Conservation (phyloP, 805 yeast species). For the Wickerhamomyces xylosicus region DNA sequence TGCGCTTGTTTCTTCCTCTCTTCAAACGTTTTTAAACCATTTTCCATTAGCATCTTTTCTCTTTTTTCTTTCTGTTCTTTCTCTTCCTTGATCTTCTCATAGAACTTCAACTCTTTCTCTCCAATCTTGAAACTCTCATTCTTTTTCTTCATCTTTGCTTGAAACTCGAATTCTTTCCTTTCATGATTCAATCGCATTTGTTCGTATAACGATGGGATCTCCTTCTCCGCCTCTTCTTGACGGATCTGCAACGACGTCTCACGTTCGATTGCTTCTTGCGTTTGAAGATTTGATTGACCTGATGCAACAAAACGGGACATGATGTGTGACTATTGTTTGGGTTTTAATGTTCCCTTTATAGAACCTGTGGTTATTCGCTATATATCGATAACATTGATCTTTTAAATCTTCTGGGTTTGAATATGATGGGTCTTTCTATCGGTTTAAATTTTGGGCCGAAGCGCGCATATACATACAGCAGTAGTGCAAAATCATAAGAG, state of each 20-base stretch:
- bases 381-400: too few relatives aligned
- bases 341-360: not conserved
- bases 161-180: constrained; percentile 14
- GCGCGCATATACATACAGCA: too few relatives aligned
- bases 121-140: constrained; percentile 14
- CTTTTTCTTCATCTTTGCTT: constrained; percentile 14
- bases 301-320: constrained; percentile 21
- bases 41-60: constrained; percentile 14
- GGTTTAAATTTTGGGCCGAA: too few relatives aligned
- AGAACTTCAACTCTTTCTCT: constrained; percentile 13
- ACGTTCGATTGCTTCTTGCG: constrained; percentile 11
- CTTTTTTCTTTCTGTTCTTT: constrained; percentile 9
- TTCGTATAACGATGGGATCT: constrained; percentile 16
- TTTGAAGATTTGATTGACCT: constrained; percentile 16
- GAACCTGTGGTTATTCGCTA: too few relatives aligned
- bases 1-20: constrained; percentile 8
- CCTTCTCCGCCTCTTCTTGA: constrained; percentile 14
- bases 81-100: constrained; percentile 7
- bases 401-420: too few relatives aligned
- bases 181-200: constrained; percentile 19
- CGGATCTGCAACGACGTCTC: constrained; percentile 10
- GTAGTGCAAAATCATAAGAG: too few relatives aligned
- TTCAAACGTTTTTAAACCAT: constrained; percentile 12
- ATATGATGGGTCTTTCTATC: too few relatives aligned
- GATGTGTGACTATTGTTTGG: not conserved